These are phyloP conservation scores for Alternaria atra DNA, from an alignment of 2,329 filamentous ascomycete genomes.

Conservation along the genomic window DNA sequence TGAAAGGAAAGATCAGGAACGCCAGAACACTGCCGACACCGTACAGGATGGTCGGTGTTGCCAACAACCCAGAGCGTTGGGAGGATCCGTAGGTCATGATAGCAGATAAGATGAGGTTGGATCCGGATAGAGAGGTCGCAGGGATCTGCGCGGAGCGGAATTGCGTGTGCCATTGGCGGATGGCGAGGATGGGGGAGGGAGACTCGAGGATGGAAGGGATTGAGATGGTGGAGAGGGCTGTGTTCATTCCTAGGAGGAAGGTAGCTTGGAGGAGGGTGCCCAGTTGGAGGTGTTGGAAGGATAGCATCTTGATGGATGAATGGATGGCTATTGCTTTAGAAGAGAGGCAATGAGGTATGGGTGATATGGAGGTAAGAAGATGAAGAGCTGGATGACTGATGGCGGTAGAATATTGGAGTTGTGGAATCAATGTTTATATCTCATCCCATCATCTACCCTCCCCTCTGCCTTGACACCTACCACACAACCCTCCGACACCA, in stretches of 20 bases:
- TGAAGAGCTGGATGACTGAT: neutral
- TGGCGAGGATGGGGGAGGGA: conserved; percentile 1
- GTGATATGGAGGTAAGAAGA: neutral
- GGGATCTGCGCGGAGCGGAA: conserved; percentile 4
- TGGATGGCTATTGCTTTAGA: fast-evolving
- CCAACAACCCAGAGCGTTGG: neutral
- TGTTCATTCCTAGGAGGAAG: conserved; percentile 6
- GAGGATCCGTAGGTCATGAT: neutral
- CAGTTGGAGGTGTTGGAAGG: conserved; percentile 2
- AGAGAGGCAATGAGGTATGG: neutral
- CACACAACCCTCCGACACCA: neutral
- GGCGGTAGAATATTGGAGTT: neutral
- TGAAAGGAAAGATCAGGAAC: conserved; percentile 7
- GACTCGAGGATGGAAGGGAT: conserved; percentile 1
- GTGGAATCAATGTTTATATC: neutral
- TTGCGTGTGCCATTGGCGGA: conserved; percentile 7
- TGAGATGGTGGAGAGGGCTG: neutral
- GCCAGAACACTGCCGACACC: neutral
- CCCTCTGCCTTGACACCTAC: neutral
- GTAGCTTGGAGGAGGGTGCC: conserved; percentile 5
- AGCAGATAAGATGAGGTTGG: neutral
- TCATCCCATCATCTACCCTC: neutral
- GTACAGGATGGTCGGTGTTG: neutral
- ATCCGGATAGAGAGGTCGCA: neutral
- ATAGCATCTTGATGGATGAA: neutral